Evolutionary conservation across 345 rosid species (phyloP).

Genomic region (Balakata baccata): DNA sequence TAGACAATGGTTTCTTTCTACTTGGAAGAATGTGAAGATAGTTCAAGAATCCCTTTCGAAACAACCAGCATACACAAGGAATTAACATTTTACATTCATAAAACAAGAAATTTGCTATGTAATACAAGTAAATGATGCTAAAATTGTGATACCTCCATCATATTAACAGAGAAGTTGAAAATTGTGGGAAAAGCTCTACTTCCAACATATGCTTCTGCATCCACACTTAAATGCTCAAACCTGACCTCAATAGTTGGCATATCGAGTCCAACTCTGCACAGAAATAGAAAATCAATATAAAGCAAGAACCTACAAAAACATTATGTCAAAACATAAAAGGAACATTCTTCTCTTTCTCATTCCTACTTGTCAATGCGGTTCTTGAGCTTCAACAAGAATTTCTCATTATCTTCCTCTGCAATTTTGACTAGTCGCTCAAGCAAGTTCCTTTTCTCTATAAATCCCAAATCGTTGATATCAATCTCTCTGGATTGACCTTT

Average conservation of each 20-base stretch:
- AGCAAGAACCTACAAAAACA: background rate
- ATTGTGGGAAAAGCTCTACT: conserved; percentile 63
- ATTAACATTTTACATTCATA: conserved; percentile 23
- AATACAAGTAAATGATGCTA: background rate
- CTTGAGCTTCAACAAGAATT: conserved; percentile 75
- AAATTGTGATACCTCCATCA: conserved; percentile 42
- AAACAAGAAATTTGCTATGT: conserved; percentile 30
- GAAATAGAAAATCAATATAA: background rate
- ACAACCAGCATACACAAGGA: background rate
- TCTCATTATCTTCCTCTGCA: conserved; percentile 84
- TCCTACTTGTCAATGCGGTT: conserved; percentile 65
- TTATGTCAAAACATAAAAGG: background rate
- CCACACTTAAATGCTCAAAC: conserved; percentile 65
- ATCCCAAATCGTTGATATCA: conserved; percentile 58
- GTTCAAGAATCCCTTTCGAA: conserved; percentile 40
- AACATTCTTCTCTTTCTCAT: background rate
- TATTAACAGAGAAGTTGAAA: conserved; percentile 43
- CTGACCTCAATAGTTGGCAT: conserved; percentile 86
- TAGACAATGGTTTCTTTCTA: conserved; percentile 44
- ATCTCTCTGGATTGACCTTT: conserved; percentile 38
- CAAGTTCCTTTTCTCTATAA: conserved; percentile 64
- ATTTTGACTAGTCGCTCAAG: conserved; percentile 66
- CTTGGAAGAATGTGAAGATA: conserved; percentile 47
- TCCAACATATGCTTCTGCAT: conserved; percentile 64
- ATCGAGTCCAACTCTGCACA: conserved; percentile 71